Base-by-base conservation (phyloP, 345 rosid genomes). In the Chamaenerion angustifolium region DNA sequence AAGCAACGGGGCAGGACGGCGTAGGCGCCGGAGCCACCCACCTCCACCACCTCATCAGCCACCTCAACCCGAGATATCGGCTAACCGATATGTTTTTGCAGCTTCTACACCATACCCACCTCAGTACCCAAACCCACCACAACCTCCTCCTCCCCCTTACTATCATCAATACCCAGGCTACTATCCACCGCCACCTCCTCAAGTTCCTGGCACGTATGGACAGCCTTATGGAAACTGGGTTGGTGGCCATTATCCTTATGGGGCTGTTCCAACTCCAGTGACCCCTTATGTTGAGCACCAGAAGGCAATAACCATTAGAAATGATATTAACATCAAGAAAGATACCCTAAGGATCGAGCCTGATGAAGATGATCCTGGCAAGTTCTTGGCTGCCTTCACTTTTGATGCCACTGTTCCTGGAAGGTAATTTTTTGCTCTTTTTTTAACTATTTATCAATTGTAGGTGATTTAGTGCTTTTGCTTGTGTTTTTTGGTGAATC, bases 351-450 rank as follows among this genome's bases (percentile, higher is more conserved):
- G 52, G 58, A 41, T 74, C 18, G 71, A 54, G 44, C 75, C 68
- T 0, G 79, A 77, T 55, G 75, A 66, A 17, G 67, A 55, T 46
- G 54, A 54, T 57, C 77, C 75, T 1, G 77, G 80, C 7, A 54
- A 59, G 56, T 71, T 60, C 43, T 68, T 77, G 3, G 59, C 74
- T 25, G 41, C 71, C 44, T 77, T 77, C 71, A 67, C 68, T 11
- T 74, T 69, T 51, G 80, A 77, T 57, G 83, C 83, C 42, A 66
- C 69, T 42, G 72, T 63, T 11, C 65, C 75, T 11, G 77, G 80
- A 57, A 64, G 80, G 83, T 74, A 60, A 10, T 15, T 11, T 10
- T 46, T 49, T 2, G 3, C 4, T 19, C 10, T 12, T 2, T 35
- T 19, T 1, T 21, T 2, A 21, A 21, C 25, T 21, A 21, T 21